Percentiles rank a stretch among this genome's conserved stretches.
Evolutionary conservation across 495 filamentous ascomycete genomes (phyloP).

Genomic region (Tuber melanosporum): DNA sequence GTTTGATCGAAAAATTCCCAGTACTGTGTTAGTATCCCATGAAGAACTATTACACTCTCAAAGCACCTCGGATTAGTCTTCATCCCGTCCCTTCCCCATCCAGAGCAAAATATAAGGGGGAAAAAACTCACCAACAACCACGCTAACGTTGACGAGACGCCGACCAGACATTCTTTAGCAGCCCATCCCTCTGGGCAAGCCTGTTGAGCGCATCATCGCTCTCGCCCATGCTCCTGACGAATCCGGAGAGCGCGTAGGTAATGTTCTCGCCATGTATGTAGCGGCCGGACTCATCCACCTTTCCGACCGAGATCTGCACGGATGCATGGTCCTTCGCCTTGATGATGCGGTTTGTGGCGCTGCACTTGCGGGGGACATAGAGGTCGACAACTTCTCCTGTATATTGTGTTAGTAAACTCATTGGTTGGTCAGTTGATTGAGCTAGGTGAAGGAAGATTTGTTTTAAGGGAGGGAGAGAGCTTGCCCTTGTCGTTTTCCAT

Average conservation of each 20-base stretch:
- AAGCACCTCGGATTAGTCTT: conserved; percentile 13
- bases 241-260: conserved; percentile 93
- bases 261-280: conserved; percentile 90
- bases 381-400: conserved; percentile 91
- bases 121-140: conserved; percentile 14
- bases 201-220: conserved; percentile 93
- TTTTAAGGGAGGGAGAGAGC: not conserved
- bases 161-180: conserved; percentile 94
- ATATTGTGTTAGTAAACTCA: conserved; percentile 17
- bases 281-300: conserved; percentile 95
- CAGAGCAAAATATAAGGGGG: not conserved
- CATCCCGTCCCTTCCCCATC: not conserved
- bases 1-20: conserved; percentile 30
- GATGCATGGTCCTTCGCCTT: conserved; percentile 97
- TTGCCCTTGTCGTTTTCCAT: conserved; percentile 90
- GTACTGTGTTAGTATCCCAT: not conserved
- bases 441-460: not conserved
- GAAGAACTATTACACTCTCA: conserved; percentile 2
- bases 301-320: conserved; percentile 83
- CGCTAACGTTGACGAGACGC: conserved; percentile 44
- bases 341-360: conserved; percentile 94
- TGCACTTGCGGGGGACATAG: conserved; percentile 98
- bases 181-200: conserved; percentile 88
- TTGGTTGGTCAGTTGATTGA: not conserved
- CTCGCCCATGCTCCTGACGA: conserved; percentile 97